phyloP scores from a whole-genome alignment of 1,284 basidiomycete species.

The Trichosporon sp. region DNA sequence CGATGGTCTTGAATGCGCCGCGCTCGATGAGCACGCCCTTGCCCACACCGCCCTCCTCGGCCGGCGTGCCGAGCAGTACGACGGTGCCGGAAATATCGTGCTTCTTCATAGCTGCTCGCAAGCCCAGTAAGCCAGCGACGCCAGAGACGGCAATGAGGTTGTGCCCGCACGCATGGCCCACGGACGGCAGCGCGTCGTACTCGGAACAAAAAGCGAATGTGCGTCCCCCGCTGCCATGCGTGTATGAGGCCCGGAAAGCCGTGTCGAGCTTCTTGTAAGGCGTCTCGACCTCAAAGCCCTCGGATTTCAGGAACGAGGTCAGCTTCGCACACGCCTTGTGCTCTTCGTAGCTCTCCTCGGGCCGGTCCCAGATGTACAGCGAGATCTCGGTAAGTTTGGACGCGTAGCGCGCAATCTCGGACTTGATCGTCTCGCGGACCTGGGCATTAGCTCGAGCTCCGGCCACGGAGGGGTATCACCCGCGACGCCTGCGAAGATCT shows the following conservation, averaged over 20 bases:
- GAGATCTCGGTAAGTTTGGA: slow-evolving; percentile 37
- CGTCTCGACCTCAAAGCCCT: slow-evolving; percentile 32
- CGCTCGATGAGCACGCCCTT: slow-evolving; percentile 67
- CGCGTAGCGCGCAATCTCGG: no score
- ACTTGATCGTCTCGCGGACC: slow-evolving; percentile 15
- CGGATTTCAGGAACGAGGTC: slow-evolving; percentile 26
- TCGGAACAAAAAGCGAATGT: slow-evolving; percentile 70
- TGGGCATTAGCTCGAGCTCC: background rate
- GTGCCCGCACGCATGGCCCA: slow-evolving; percentile 77
- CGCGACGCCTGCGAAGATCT: no score
- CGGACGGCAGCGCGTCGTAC: slow-evolving; percentile 44
- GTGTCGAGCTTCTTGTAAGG: slow-evolving; percentile 46
- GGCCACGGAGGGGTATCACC: no score
- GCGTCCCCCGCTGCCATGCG: slow-evolving; percentile 56
- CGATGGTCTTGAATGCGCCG: slow-evolving; percentile 49
- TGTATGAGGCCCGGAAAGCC: slow-evolving; percentile 63
- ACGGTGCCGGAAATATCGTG: slow-evolving; percentile 65
- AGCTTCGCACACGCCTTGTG: slow-evolving; percentile 28
- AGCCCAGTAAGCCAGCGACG: slow-evolving; percentile 65
- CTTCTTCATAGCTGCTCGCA: slow-evolving; percentile 61
- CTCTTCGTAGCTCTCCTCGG: slow-evolving; percentile 39
- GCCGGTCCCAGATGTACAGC: slow-evolving; percentile 39
- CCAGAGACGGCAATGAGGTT: slow-evolving; percentile 79
- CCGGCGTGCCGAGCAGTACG: slow-evolving; percentile 77
- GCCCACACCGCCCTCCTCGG: slow-evolving; percentile 73